phyloP scores from a whole-genome alignment of 768 basidiomycete species.

The Rhodotorula diobovata region DNA sequence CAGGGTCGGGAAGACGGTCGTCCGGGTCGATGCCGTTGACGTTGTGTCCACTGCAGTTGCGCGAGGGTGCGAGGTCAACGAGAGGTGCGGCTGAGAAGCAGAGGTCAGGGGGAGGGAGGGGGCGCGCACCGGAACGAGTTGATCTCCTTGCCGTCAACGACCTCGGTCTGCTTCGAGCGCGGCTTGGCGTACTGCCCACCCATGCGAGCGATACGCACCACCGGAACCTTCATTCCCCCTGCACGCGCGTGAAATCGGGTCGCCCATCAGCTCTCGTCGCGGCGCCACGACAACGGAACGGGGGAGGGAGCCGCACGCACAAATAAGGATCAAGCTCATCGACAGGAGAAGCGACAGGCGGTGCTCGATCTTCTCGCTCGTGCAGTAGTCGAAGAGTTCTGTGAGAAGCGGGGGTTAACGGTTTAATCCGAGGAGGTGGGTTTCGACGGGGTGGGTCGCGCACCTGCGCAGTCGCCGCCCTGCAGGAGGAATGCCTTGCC shows the following conservation, averaged over 20 bases:
- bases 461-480: conserved; percentile 74
- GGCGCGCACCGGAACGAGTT: conserved; percentile 75
- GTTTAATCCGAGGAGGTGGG: no score
- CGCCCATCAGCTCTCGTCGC: not conserved
- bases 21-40: conserved; percentile 75
- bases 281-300: no score
- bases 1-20: conserved; percentile 84
- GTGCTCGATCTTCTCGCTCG: conserved; percentile 65
- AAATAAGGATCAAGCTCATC: conserved; percentile 85
- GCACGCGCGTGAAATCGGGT: not conserved
- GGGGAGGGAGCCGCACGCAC: not conserved
- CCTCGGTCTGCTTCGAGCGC: conserved; percentile 75
- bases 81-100: not conserved
- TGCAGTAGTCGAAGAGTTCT: conserved; percentile 39
- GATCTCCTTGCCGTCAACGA: conserved; percentile 64
- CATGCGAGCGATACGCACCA: conserved; percentile 69
- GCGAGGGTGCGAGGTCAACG: not conserved
- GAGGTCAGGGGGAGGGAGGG: not conserved
- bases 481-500: conserved; percentile 91
- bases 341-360: conserved; percentile 88
- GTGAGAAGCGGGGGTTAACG: not conserved
- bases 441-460: conserved; percentile 58
- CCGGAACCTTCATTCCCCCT: conserved; percentile 78
- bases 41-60: conserved; percentile 84
- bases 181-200: conserved; percentile 64